Evolutionary conservation across 345 rosid genomes (phyloP), one percentile per base, ranked within the genome.

Genomic region (Ceriops tagal): DNA sequence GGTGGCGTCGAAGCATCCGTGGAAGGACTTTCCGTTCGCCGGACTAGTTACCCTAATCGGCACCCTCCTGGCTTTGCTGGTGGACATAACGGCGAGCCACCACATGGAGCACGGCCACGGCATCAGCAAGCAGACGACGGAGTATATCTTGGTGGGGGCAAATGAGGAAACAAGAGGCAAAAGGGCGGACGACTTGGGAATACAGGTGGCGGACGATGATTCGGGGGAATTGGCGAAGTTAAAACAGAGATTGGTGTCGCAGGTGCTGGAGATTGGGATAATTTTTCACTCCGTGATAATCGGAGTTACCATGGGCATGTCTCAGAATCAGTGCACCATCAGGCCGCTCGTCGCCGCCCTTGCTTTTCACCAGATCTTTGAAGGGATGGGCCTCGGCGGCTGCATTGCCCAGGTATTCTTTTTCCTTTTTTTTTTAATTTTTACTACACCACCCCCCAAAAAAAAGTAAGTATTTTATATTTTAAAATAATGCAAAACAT

Each of bases 311-410:
- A 83, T 91, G 98, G 98, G 98, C 20, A 93, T 91, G 97, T 91
- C 97, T 10, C 97, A 93, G 67, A 93, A 93, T 51, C 76, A 86
- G 85, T 93, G 98, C 65, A 93, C 97, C 2, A 93, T 93, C 47
- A 74, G 84, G 69, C 98, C 98, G 5, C 91, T 93, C 19, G 86
- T 91, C 13, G 93, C 87, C 39, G 96, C 98, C 0, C 91, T 93
- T 26, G 87, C 96, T 4, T 93, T 93, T 72, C 98, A 93, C 62
- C 97, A 93, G 82, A 86, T 91, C 73, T 93, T 93, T 21, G 97
- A 93, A 72, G 98, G 97, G 31, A 86, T 93, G 83, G 98, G 96
- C 5, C 98, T 93, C 43, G 98, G 98, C 55, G 98, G 98, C 65
- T 93, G 98, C 89, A 91, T 93, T 58, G 98, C 96, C 63, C 98